phyloP scores from a whole-genome alignment of 768 basidiomycete species.

The Cyclocybe cylindracea region DNA sequence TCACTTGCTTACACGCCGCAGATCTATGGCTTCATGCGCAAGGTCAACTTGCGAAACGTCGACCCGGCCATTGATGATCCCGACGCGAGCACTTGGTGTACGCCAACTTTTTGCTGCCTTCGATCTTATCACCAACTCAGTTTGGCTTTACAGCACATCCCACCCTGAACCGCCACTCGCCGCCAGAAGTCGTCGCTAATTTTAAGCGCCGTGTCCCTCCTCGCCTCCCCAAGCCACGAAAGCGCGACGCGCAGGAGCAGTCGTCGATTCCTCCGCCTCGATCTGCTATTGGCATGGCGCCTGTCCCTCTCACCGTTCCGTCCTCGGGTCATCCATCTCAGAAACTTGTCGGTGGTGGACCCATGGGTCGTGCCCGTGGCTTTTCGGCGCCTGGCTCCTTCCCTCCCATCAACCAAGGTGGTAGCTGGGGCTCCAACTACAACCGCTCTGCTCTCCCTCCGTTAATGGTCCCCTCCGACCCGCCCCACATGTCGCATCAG shows the following conservation, averaged over 20 bases:
- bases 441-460: constrained; percentile 72
- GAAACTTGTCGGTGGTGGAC: constrained; percentile 32
- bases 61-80: constrained; percentile 95
- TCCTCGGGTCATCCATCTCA: constrained; percentile 43
- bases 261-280: constrained; percentile 74
- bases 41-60: constrained; percentile 93
- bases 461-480: constrained; percentile 79
- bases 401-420: constrained; percentile 65
- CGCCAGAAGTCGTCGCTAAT: constrained; percentile 87
- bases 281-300: constrained; percentile 71
- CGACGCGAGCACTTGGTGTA: constrained; percentile 97
- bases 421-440: constrained; percentile 61
- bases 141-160: constrained; percentile 62
- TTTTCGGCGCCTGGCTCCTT: constrained; percentile 85
- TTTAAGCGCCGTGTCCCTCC: constrained; percentile 96
- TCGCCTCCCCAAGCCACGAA: constrained; percentile 84
- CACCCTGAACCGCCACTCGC: constrained; percentile 87
- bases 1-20: constrained; percentile 28
- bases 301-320: constrained; percentile 67
- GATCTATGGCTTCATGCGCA: constrained; percentile 99
- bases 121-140: constrained; percentile 12
- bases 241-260: constrained; percentile 73
- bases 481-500: constrained; percentile 57
- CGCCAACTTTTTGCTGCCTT: constrained; percentile 34
- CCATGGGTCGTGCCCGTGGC: constrained; percentile 65